These are phyloP conservation scores for Chalciporus sp. DNA, from an alignment of 1,284 basidiomycete genomes.

Conservation along the genomic window DNA sequence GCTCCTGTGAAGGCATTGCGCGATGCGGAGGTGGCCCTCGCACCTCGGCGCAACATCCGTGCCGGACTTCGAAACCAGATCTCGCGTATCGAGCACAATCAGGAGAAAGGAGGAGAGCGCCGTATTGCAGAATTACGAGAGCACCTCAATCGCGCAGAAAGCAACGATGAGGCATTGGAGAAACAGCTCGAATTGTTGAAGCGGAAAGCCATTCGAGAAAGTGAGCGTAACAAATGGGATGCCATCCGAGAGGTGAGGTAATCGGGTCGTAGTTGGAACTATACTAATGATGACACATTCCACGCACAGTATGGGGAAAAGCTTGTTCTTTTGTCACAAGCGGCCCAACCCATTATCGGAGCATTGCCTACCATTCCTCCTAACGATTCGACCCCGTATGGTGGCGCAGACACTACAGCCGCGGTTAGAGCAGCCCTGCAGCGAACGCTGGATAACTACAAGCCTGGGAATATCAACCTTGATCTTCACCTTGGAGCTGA, in stretches of 20 bases:
- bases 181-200: conserved; percentile 70
- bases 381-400: conserved; percentile 53
- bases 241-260: conserved; percentile 69
- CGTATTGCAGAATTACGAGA: conserved; percentile 65
- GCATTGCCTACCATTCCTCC: conserved; percentile 69
- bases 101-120: conserved; percentile 59
- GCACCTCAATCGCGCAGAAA: conserved; percentile 62
- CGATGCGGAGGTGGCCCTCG: conserved; percentile 62
- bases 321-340: conserved; percentile 69
- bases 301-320: conserved; percentile 70
- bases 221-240: conserved; percentile 73
- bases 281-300: background rate
- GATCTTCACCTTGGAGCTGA: conserved; percentile 50
- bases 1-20: conserved; percentile 68
- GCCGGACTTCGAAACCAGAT: conserved; percentile 61
- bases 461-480: conserved; percentile 62
- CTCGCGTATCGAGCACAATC: conserved; percentile 62
- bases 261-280: conserved; percentile 1
- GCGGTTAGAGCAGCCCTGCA: conserved; percentile 74
- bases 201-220: conserved; percentile 71
- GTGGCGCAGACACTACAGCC: conserved; percentile 62
- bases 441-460: conserved; percentile 73
- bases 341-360: conserved; percentile 57
- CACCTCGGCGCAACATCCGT: conserved; percentile 63
- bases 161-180: conserved; percentile 65